Conservation (phyloP, 306 rosid genomes). For the Vigna angularis region DNA sequence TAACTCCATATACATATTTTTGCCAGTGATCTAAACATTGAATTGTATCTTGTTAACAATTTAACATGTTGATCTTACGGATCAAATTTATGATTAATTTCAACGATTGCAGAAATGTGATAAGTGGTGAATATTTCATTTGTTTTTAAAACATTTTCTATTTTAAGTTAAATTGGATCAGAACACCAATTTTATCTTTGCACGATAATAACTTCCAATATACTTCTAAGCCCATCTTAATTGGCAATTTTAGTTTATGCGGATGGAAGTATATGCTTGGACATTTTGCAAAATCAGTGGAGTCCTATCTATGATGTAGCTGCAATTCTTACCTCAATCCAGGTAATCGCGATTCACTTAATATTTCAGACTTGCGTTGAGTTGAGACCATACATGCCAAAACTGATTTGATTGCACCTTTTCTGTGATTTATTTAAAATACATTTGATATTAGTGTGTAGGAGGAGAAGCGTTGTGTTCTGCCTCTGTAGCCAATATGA, state of each 20-base stretch:
- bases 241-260: slow-evolving; percentile 81
- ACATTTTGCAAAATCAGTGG: slow-evolving; percentile 96
- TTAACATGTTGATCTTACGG: background rate
- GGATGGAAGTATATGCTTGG: slow-evolving; percentile 99
- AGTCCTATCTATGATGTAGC: slow-evolving; percentile 98
- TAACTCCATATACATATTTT: background rate
- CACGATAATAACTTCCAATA: slow-evolving; percentile 20
- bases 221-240: slow-evolving; percentile 37
- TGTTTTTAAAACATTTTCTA: background rate
- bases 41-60: slow-evolving; percentile 3
- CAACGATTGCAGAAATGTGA: slow-evolving; percentile 9
- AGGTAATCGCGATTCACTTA: slow-evolving; percentile 60
- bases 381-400: background rate
- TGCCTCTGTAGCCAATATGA: background rate
- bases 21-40: background rate
- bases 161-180: slow-evolving; percentile 18
- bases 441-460: background rate
- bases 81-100: slow-evolving; percentile 5
- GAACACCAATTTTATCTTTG: background rate
- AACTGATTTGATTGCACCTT: slow-evolving; percentile 18
- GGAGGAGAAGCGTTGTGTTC: background rate
- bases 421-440: background rate
- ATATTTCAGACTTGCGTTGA: slow-evolving; percentile 31
- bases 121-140: slow-evolving; percentile 23
- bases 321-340: slow-evolving; percentile 96